Conservation (phyloP, 257 asterid genomes). For the Solanum lycopersicoides region DNA sequence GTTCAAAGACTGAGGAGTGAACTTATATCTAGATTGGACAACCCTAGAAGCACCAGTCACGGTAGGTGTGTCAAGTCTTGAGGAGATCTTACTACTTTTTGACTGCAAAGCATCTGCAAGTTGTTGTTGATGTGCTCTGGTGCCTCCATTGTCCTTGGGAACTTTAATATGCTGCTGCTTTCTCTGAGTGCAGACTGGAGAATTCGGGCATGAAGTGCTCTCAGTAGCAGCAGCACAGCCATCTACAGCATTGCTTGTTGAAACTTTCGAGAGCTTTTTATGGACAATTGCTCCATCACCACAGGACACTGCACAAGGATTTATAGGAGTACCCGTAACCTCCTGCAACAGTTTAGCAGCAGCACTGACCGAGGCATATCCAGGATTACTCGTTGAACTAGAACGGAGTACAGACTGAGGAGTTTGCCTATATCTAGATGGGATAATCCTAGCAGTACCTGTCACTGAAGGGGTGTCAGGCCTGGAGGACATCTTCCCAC, state of each 20-base stretch:
- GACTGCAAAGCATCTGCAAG: conserved; percentile 6
- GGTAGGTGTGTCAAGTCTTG: conserved; percentile 58
- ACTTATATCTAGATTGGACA: conserved; percentile 56
- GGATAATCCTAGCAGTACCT: conserved; percentile 42
- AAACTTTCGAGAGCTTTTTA: conserved; percentile 25
- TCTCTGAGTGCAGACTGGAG: conserved; percentile 32
- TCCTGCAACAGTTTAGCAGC: conserved; percentile 70
- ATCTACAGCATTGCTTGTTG: conserved; percentile 18
- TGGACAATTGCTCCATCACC: conserved; percentile 10
- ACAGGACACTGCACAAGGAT: not conserved
- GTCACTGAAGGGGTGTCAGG: conserved; percentile 45
- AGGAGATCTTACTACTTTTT: not conserved
- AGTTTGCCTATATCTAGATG: conserved; percentile 47
- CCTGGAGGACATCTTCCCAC: conserved; percentile 18
- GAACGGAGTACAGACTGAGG: conserved; percentile 26
- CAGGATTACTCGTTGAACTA: conserved; percentile 19
- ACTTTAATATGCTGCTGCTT: conserved; percentile 19
- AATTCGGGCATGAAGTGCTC: conserved; percentile 43
- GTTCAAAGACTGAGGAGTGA: conserved; percentile 14
- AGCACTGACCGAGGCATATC: conserved; percentile 26
- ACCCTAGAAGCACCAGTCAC: conserved; percentile 28
- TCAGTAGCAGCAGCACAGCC: conserved; percentile 9
- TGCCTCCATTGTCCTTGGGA: conserved; percentile 18
- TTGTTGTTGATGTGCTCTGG: conserved; percentile 15
- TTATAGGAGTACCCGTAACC: conserved; percentile 30